phyloP scores from a whole-genome alignment of 192 early-diverging fungal genomes.

The Paraglomus occultum region DNA sequence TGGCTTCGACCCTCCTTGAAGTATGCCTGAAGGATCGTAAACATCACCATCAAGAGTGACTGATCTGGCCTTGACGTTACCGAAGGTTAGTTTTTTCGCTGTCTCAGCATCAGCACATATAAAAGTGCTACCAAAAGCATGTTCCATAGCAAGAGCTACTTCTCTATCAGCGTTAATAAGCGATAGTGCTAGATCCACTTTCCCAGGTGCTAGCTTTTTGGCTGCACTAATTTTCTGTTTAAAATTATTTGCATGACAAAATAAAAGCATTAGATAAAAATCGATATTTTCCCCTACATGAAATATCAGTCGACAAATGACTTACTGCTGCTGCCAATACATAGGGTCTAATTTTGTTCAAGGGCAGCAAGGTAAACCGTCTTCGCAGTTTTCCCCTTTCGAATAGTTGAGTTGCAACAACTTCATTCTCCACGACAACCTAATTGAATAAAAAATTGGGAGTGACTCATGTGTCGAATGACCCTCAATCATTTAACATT shows the following conservation, averaged over 20 bases:
- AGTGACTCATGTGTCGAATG: background rate
- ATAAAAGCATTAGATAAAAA: background rate
- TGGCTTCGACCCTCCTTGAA: conserved; percentile 89
- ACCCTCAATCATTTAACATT: background rate
- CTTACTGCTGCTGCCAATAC: conserved; percentile 52
- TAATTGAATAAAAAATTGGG: conserved; percentile 29
- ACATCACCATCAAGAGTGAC: conserved; percentile 97
- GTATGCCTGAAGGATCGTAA: conserved; percentile 92
- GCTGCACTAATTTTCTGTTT: conserved; percentile 62
- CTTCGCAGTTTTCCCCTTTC: conserved; percentile 72
- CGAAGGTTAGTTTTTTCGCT: conserved; percentile 87
- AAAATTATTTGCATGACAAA: conserved; percentile 37
- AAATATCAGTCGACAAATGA: background rate
- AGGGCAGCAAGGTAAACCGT: conserved; percentile 87
- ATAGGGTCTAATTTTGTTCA: conserved; percentile 88
- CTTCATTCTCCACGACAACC: conserved; percentile 91
- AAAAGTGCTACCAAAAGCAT: conserved; percentile 91
- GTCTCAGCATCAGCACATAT: conserved; percentile 83
- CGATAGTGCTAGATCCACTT: conserved; percentile 84
- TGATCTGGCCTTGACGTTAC: conserved; percentile 80
- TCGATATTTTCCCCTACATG: background rate
- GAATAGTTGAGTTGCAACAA: conserved; percentile 76
- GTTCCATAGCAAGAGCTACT: conserved; percentile 82
- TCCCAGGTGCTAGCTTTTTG: conserved; percentile 80
- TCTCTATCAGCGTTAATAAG: conserved; percentile 81